Evolutionary conservation across 768 basidiomycete genomes (phyloP), one percentile per base, ranked within the genome.

Genomic region (Boletus subparvulus): DNA sequence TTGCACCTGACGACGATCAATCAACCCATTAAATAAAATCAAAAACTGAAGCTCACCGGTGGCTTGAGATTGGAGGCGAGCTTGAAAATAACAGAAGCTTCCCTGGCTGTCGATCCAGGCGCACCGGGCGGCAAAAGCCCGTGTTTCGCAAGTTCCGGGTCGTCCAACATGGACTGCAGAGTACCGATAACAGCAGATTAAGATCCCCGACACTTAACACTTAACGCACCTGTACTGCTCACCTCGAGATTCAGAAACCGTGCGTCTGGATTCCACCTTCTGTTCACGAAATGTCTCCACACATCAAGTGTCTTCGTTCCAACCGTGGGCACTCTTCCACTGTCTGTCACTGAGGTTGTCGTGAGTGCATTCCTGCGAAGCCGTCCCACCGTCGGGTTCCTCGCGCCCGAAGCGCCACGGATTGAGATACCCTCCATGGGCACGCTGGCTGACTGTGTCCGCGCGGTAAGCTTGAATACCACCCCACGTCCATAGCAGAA

Each of bases 81-180:
- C 71, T 94, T 94, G 78, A 94, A 94, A 44, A 98, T 85, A 11
- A 95, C 93, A 6, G 87, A 83, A 0, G 88, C 85, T 64, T 91
- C 88, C 57, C 78, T 83, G 21, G 73, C 67, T 26, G 82, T 77
- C 33, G 88, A 84, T 11, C 86, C 83, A 32, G 80, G 78, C 26
- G 76, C 75, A 8, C 92, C 92, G 4, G 92, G 93, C 2, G 88
- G 83, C 30, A 78, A 65, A 30, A 97, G 76, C 43, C 84, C 81
- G 63, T 92, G 73, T 66, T 85, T 87, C 69, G 83, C 83, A 58
- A 97, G 76, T 52, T 87, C 75, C 40, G 87, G 83, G 68, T 97
- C 94, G 35, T 89, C 84, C 51, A 80, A 73, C 80, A 98, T 85
- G 51, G 84, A 82, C 92, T 94, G 59, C 33, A 59, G 63, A 42